phyloP scores from a whole-genome alignment of 306 rosid species.

The Chamaecrista fasciculata region DNA sequence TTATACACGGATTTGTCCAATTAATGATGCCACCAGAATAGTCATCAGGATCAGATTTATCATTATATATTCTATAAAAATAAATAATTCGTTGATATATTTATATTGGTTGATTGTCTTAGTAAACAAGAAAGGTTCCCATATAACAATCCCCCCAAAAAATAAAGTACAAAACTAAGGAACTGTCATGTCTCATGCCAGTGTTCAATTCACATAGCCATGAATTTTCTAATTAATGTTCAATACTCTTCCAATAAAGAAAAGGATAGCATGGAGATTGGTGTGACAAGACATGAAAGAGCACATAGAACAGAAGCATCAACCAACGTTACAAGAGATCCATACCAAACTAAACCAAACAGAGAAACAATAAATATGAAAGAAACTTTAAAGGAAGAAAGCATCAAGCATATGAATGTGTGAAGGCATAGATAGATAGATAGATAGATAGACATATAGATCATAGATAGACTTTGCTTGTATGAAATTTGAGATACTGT shows the following conservation, averaged over 20 bases:
- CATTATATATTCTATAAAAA: not conserved
- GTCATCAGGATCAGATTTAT: conserved; percentile 22
- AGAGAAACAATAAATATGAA: conserved; percentile 13
- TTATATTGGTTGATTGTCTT: conserved; percentile 27
- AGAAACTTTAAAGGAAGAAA: not conserved
- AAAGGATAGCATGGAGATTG: not conserved
- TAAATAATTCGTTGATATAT: not conserved
- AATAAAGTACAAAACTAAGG: not conserved
- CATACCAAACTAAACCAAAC: conserved; percentile 25
- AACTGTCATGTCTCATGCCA: conserved; percentile 29
- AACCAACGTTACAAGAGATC: conserved; percentile 11
- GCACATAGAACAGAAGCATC: conserved; percentile 21
- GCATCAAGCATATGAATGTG: too few relatives aligned
- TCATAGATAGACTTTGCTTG: too few relatives aligned
- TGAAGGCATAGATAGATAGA: conserved; percentile 10
- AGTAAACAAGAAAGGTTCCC: conserved; percentile 7
- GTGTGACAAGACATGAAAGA: conserved; percentile 47
- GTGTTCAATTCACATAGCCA: conserved; percentile 17
- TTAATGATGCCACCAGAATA: conserved; percentile 8
- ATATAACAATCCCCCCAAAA: not conserved
- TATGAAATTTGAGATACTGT: too few relatives aligned
- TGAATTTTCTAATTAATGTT: conserved; percentile 27
- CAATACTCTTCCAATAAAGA: not conserved
- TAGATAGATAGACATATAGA: too few relatives aligned
- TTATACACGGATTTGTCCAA: conserved; percentile 10